A percentile compares a stretch with the other conserved stretches of the same genome.
These are phyloP conservation scores for Penicillium vulpinum DNA, from an alignment of 2,329 filamentous ascomycete genomes.

Conservation along the genomic window DNA sequence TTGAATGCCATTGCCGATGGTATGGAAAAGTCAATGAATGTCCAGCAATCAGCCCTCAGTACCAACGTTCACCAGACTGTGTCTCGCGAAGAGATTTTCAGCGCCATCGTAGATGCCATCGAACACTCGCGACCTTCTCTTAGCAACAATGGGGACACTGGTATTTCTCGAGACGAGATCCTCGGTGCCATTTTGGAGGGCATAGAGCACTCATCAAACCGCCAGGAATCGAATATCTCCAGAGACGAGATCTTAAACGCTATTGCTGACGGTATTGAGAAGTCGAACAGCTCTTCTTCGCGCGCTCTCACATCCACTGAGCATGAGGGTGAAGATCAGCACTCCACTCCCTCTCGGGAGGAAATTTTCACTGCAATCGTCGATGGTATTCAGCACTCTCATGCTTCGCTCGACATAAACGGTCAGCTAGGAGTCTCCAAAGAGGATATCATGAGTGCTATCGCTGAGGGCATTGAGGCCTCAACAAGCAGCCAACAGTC, in stretches of 20 bases:
- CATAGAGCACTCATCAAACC: background rate
- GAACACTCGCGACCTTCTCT: slow-evolving; percentile 28
- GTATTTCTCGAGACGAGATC: slow-evolving; percentile 4
- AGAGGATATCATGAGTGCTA: slow-evolving; percentile 17
- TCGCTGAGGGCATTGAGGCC: slow-evolving; percentile 23
- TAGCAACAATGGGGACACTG: background rate
- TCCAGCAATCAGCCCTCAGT: slow-evolving; percentile 36
- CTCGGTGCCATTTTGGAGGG: slow-evolving; percentile 5
- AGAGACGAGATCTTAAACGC: slow-evolving; percentile 7
- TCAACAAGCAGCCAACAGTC: slow-evolving; percentile 36
- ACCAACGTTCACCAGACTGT: slow-evolving; percentile 39
- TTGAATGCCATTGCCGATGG: slow-evolving; percentile 27
- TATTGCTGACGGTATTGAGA: slow-evolving; percentile 11
- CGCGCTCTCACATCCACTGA: slow-evolving; percentile 2
- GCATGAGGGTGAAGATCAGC: background rate
- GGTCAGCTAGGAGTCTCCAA: slow-evolving; percentile 1
- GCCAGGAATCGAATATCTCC: slow-evolving; percentile 4
- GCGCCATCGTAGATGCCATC: slow-evolving; percentile 59
- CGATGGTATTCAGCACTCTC: slow-evolving; percentile 6
- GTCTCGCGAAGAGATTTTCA: slow-evolving; percentile 55
- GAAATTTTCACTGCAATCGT: slow-evolving; percentile 9
- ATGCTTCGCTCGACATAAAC: background rate
- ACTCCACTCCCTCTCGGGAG: background rate
- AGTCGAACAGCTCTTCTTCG: background rate
- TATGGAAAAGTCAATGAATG: slow-evolving; percentile 26